Evolutionary conservation across 306 rosid species (phyloP), one percentile per base, ranked within the genome.

Genomic region (Vicia sativa): DNA sequence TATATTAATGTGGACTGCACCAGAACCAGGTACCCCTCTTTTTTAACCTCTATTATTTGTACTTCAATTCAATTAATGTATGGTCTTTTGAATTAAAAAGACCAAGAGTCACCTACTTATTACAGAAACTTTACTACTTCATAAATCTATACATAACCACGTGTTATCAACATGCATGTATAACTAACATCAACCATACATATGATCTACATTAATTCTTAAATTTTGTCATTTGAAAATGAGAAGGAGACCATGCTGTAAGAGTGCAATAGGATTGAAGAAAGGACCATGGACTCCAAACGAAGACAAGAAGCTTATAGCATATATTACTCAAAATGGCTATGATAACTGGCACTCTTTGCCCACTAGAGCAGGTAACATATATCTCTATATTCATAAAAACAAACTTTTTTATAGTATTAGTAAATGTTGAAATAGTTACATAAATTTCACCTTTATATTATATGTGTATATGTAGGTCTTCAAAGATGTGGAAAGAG

Each of bases 401-500:
- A 21, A 21, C 23, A 21, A 21, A 1, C 23, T 21, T 21, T 21
- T 21, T 21, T 21, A 21, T 21, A n/a, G n/a, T n/a, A n/a, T n/a
- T n/a, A n/a, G n/a, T n/a, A n/a, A n/a, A n/a, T n/a, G n/a, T n/a
- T n/a, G n/a, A n/a, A n/a, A n/a, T n/a, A n/a, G n/a, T n/a, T n/a
- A n/a, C n/a, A n/a, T n/a, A n/a, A n/a, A n/a, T n/a, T n/a, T 14
- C 35, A 18, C 35, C 3, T 50, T 70, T 11, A 3, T 31, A 31
- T 70, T 11, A 3, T 31, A 31, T 31, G 6, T 31, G 35, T 9
- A 12, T 73, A 58, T 35, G 1, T 31, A 79, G 83, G 74, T 67
- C 77, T 79, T 23, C 15, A 49, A 54, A 74, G 80, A 69, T 69
- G 77, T 74, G 80, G 74, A 43, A 79, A 70, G 77, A 79, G 77